Conservation (phyloP, 495 filamentous ascomycete genomes). For the Durotheca rogersii region DNA sequence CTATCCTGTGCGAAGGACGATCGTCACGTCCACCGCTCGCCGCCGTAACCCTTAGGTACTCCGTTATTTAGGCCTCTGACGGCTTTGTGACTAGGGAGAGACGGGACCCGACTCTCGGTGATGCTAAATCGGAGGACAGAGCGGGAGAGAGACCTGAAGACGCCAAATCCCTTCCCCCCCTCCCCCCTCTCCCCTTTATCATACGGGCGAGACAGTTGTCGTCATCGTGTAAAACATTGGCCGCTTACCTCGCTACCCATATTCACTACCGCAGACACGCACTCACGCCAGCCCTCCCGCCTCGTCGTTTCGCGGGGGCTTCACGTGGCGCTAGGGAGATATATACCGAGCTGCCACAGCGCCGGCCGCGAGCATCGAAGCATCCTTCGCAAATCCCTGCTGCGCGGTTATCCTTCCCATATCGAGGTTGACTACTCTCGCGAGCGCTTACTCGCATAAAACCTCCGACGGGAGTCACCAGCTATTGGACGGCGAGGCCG, state of each 20-base stretch:
- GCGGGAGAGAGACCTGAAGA: neutral
- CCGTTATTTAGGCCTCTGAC: neutral
- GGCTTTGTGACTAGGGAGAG: neutral
- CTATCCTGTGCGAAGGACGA: too few species aligned
- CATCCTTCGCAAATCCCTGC: slow-evolving; percentile 2
- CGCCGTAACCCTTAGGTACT: too few species aligned
- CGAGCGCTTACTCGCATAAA: slow-evolving; percentile 26
- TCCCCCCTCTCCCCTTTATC: neutral
- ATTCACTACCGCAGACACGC: too few species aligned
- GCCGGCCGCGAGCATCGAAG: slow-evolving; percentile 1
- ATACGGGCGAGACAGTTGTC: neutral
- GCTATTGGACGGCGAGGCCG: slow-evolving; percentile 5
- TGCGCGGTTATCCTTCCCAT: slow-evolving; percentile 12
- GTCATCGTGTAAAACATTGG: neutral
- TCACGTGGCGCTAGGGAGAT: slow-evolving; percentile 8
- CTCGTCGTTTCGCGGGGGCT: slow-evolving; percentile 1
- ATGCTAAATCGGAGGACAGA: too few species aligned
- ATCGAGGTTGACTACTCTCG: slow-evolving; percentile 2
- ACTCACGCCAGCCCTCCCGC: neutral
- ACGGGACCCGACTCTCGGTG: neutral
- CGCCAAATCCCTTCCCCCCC: neutral
- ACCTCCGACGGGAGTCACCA: neutral
- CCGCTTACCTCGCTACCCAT: neutral
- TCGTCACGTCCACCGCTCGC: too few species aligned
- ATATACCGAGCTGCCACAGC: slow-evolving; percentile 6